phyloP scores from a whole-genome alignment of 208 protist genomes.

The Crithidia fasciculata region DNA sequence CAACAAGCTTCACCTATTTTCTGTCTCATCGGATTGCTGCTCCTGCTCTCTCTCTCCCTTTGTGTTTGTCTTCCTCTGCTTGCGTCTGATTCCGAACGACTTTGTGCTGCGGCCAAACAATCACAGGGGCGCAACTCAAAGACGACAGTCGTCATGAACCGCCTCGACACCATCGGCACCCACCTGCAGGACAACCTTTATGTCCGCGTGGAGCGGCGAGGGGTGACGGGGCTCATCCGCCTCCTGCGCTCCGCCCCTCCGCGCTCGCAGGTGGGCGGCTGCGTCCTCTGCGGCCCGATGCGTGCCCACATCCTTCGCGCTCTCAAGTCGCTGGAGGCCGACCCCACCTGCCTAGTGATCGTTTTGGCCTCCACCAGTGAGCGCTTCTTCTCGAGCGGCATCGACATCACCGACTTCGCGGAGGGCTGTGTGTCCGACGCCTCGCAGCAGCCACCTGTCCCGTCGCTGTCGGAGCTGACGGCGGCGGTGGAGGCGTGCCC shows the following conservation, averaged over 20 bases:
- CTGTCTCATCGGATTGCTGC: too few relatives aligned
- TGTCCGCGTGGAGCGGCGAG: constrained; percentile 57
- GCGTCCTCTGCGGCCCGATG: constrained; percentile 50
- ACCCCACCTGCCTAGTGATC: constrained; percentile 37
- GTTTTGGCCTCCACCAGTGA: constrained; percentile 51
- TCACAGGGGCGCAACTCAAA: background rate
- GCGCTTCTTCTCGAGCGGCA: constrained; percentile 72
- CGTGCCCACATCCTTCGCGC: constrained; percentile 51
- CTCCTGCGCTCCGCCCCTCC: constrained; percentile 53
- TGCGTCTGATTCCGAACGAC: too few relatives aligned
- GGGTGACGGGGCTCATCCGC: constrained; percentile 42
- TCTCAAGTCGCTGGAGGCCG: constrained; percentile 44
- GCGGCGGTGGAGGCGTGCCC: constrained; percentile 46
- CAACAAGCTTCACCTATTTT: too few relatives aligned
- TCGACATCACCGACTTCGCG: constrained; percentile 61
- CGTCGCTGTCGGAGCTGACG: constrained; percentile 57
- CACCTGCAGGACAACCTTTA: constrained; percentile 62
- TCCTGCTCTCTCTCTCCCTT: too few relatives aligned
- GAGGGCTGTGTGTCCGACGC: constrained; percentile 39
- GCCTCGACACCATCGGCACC: constrained; percentile 25
- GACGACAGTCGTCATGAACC: constrained; percentile 12
- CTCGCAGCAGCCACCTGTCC: constrained; percentile 39
- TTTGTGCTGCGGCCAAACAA: background rate
- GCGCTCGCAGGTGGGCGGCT: constrained; percentile 29
- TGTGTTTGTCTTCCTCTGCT: too few relatives aligned